These are phyloP conservation scores for Teratosphaeria pseudoeucalypti DNA, from an alignment of 2,329 filamentous ascomycete genomes.

Conservation along the genomic window DNA sequence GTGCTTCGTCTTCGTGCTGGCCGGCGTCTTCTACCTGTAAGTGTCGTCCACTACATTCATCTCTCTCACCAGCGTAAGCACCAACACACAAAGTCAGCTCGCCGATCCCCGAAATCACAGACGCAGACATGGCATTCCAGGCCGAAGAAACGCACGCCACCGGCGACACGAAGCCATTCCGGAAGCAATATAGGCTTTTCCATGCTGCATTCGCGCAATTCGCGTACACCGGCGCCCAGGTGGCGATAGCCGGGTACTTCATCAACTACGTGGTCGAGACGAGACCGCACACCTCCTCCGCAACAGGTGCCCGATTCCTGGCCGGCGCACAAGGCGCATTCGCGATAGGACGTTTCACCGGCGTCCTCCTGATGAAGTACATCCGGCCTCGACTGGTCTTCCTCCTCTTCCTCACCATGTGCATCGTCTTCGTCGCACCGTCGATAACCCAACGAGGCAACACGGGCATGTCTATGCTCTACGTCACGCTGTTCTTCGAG, in stretches of 20 bases:
- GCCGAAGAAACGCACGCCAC: constrained; percentile 24
- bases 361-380: constrained; percentile 55
- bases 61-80: neutral
- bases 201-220: constrained; percentile 68
- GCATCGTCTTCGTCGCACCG: constrained; percentile 48
- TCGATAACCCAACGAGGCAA: constrained; percentile 43
- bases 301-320: constrained; percentile 55
- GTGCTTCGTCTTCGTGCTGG: constrained; percentile 47
- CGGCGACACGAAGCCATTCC: constrained; percentile 39
- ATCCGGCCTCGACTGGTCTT: constrained; percentile 60
- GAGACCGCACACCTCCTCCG: constrained; percentile 42
- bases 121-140: constrained; percentile 51
- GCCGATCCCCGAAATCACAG: constrained; percentile 46
- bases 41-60: neutral
- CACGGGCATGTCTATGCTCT: constrained; percentile 47
- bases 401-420: constrained; percentile 52
- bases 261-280: constrained; percentile 56
- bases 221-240: constrained; percentile 52
- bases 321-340: constrained; percentile 66
- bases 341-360: constrained; percentile 60
- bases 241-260: constrained; percentile 45
- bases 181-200: constrained; percentile 60
- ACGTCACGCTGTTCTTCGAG: constrained; percentile 65
- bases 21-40: constrained; percentile 47
- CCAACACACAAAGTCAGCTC: constrained; percentile 18